Percentiles rank a stretch among this genome's conserved stretches.
Conservation (phyloP, 225 moss, liverwort and hornwort species). For the Polytrichum formosum region DNA sequence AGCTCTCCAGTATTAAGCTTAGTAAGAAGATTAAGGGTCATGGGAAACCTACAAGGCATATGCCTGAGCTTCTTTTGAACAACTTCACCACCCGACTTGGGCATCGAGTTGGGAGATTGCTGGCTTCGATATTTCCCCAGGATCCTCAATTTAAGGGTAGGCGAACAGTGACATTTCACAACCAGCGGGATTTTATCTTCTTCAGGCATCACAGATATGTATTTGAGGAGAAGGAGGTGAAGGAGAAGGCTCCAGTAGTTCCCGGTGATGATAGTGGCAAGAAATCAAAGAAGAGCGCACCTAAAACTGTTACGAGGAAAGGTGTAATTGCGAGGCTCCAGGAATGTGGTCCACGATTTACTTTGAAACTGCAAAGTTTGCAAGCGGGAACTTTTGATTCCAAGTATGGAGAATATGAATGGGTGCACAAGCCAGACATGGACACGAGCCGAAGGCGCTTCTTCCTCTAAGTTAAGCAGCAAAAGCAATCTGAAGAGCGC, state of each 20-base stretch:
- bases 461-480: constrained; percentile 45
- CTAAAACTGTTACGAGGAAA: constrained; percentile 61
- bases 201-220: constrained; percentile 97
- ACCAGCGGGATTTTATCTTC: constrained; percentile 94
- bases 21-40: constrained; percentile 94
- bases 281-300: constrained; percentile 40
- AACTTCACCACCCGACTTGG: constrained; percentile 92
- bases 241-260: constrained; percentile 55
- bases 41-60: constrained; percentile 79
- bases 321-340: constrained; percentile 81
- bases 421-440: constrained; percentile 97
- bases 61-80: constrained; percentile 91
- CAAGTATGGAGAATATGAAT: constrained; percentile 94
- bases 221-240: constrained; percentile 80
- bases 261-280: constrained; percentile 39
- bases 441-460: constrained; percentile 94
- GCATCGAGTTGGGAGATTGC: constrained; percentile 86
- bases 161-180: constrained; percentile 91
- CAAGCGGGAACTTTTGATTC: constrained; percentile 94
- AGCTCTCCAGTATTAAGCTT: constrained; percentile 75
- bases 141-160: constrained; percentile 90
- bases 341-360: constrained; percentile 96
- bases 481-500: too few species aligned
- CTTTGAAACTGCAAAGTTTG: constrained; percentile 81
- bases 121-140: constrained; percentile 84